A percentile compares a stretch with the other conserved stretches of the same genome.
These are phyloP conservation scores for Capsicum rhomboideum DNA, from an alignment of 257 asterid genomes.

Conservation along the genomic window DNA sequence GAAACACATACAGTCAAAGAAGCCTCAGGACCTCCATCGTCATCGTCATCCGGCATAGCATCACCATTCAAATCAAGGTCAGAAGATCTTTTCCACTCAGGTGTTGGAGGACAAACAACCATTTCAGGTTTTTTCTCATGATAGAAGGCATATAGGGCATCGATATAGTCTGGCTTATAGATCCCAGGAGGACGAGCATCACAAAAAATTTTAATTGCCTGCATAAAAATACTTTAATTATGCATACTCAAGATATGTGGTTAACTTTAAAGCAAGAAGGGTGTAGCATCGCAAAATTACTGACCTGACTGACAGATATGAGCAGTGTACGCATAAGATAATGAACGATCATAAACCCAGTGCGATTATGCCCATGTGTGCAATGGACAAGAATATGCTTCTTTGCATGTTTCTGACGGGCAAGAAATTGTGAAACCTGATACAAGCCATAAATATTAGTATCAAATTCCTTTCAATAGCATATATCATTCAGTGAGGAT, in stretches of 20 bases:
- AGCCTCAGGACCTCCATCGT: constrained; percentile 63
- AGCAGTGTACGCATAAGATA: constrained; percentile 80
- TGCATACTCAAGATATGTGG: background rate
- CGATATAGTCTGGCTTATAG: constrained; percentile 87
- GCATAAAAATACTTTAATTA: constrained; percentile 8
- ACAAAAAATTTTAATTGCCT: constrained; percentile 80
- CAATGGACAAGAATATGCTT: constrained; percentile 87
- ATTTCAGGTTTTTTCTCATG: constrained; percentile 85
- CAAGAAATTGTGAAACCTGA: constrained; percentile 80
- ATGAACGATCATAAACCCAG: constrained; percentile 93
- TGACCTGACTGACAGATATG: constrained; percentile 79
- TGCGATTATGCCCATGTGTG: constrained; percentile 98
- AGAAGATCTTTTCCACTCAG: constrained; percentile 92
- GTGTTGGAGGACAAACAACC: constrained; percentile 78
- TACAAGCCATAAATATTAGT: background rate
- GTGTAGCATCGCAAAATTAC: constrained; percentile 10
- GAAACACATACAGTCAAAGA: constrained; percentile 41
- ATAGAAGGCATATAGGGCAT: constrained; percentile 72
- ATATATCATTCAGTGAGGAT: background rate
- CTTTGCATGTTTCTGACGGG: constrained; percentile 64
- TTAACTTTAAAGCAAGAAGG: background rate
- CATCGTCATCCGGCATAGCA: constrained; percentile 94
- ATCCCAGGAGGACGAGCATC: constrained; percentile 98
- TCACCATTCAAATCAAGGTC: constrained; percentile 95
- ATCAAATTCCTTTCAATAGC: background rate